phyloP scores from a whole-genome alignment of 495 filamentous ascomycete species.

The Neurospora sp. region DNA sequence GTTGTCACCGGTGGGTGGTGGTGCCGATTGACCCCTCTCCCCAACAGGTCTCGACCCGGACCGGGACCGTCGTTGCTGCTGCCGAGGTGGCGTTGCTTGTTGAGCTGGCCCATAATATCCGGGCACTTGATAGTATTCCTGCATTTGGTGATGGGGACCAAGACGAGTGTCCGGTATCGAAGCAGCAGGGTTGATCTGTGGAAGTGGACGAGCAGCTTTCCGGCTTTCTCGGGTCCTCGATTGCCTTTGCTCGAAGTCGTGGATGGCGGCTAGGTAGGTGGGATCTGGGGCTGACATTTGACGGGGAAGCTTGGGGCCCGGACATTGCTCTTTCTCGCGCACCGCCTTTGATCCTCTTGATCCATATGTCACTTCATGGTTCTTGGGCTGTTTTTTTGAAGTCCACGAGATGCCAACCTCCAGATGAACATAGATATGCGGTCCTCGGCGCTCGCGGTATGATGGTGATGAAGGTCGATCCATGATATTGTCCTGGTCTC shows the following conservation, averaged over 20 bases:
- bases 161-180: neutral
- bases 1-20: conserved; percentile 33
- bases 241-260: conserved; percentile 21
- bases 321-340: conserved; percentile 20
- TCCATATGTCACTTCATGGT: conserved; percentile 33
- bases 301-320: conserved; percentile 26
- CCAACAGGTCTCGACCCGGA: conserved; percentile 21
- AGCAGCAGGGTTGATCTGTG: neutral
- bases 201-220: neutral
- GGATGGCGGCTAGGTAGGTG: conserved; percentile 29
- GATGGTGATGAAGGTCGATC: conserved; percentile 15
- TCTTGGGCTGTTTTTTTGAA: conserved; percentile 24
- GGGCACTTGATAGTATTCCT: conserved; percentile 20
- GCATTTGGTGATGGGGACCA: conserved; percentile 16
- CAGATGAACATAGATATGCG: conserved; percentile 37
- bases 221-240: conserved; percentile 13
- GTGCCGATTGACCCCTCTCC: conserved; percentile 35
- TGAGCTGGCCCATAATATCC: neutral
- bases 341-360: conserved; percentile 11
- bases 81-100: conserved; percentile 9
- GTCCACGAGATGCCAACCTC: conserved; percentile 37
- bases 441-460: conserved; percentile 17
- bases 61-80: conserved; percentile 14
- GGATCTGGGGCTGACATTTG: conserved; percentile 33
- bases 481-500: conserved; percentile 12